Evolutionary conservation across 2,329 filamentous ascomycete species (phyloP).

Genomic region (Verticillium zaregamsianum): DNA sequence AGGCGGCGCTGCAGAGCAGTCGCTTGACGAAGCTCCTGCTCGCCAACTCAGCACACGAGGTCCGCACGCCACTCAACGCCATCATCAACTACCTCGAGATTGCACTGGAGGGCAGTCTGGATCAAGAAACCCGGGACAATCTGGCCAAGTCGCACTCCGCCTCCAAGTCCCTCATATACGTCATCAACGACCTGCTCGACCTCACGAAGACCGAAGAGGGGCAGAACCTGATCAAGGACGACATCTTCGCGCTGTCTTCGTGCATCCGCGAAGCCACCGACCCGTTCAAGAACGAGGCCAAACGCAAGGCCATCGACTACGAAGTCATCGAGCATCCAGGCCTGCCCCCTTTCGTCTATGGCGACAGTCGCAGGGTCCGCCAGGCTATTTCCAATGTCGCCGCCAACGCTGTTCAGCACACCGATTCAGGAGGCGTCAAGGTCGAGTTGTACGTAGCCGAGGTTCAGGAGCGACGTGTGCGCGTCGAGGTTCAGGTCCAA

Average conservation of each 20-base stretch:
- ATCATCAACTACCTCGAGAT: slow-evolving; percentile 96
- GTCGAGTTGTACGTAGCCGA: slow-evolving; percentile 66
- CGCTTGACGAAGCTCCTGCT: slow-evolving; percentile 74
- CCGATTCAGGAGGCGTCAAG: slow-evolving; percentile 59
- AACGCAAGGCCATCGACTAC: slow-evolving; percentile 70
- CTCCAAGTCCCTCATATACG: slow-evolving; percentile 87
- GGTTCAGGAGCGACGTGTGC: slow-evolving; percentile 47
- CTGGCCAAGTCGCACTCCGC: slow-evolving; percentile 81
- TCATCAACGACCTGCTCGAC: slow-evolving; percentile 88
- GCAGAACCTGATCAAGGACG: slow-evolving; percentile 72
- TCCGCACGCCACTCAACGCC: slow-evolving; percentile 84
- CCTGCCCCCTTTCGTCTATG: slow-evolving; percentile 67
- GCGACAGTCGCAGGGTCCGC: slow-evolving; percentile 75
- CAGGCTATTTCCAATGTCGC: slow-evolving; percentile 80
- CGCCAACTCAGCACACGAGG: slow-evolving; percentile 87
- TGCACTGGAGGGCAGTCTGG: slow-evolving; percentile 74
- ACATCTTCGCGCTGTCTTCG: slow-evolving; percentile 66
- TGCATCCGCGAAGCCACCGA: slow-evolving; percentile 76
- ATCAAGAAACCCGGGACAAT: slow-evolving; percentile 80
- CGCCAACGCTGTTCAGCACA: slow-evolving; percentile 82
- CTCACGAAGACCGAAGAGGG: slow-evolving; percentile 86
- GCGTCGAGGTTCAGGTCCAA: slow-evolving; percentile 69
- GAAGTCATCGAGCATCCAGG: slow-evolving; percentile 63
- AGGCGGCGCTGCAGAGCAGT: slow-evolving; percentile 76
- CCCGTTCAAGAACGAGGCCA: slow-evolving; percentile 69